These are phyloP conservation scores for Lagenidium giganteum DNA, from an alignment of 352 stramenopile species.

Conservation along the genomic window DNA sequence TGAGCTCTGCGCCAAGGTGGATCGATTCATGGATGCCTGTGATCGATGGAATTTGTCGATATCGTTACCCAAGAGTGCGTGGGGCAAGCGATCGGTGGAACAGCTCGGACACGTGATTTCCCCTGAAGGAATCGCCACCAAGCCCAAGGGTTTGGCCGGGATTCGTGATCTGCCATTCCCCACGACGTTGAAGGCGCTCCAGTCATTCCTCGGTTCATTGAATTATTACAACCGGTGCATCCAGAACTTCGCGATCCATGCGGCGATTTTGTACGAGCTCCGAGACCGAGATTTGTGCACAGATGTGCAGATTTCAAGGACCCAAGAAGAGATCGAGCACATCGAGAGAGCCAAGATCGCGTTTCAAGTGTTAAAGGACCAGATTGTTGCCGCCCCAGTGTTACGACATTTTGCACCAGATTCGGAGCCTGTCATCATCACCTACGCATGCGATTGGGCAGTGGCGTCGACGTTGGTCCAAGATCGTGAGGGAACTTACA, in stretches of 20 bases:
- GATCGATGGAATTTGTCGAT: constrained; percentile 15
- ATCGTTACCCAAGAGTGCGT: constrained; percentile 11
- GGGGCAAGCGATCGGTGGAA: constrained; percentile 9
- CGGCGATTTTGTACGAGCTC: constrained; percentile 9
- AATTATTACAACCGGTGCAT: constrained; percentile 14
- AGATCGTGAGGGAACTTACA: too few species aligned
- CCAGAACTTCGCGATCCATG: constrained; percentile 9
- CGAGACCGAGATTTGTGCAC: too few species aligned
- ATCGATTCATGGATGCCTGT: constrained; percentile 8
- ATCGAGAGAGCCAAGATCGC: neutral
- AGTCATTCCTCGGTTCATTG: constrained; percentile 11
- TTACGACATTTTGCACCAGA: constrained; percentile 1
- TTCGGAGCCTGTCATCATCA: neutral
- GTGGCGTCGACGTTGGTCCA: constrained; percentile 2
- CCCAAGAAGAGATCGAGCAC: neutral
- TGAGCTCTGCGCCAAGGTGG: constrained; percentile 9
- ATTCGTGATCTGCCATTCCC: constrained; percentile 9
- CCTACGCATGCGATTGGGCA: constrained; percentile 10
- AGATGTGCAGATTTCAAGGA: neutral
- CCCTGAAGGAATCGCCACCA: neutral
- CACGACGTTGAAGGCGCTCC: constrained; percentile 6
- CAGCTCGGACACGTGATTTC: constrained; percentile 3
- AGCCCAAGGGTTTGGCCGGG: neutral
- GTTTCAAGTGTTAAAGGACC: constrained; percentile 11
- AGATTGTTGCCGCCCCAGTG: neutral